These are phyloP conservation scores for Penicillium hordei DNA, from an alignment of 2,329 filamentous ascomycete genomes.

Conservation along the genomic window DNA sequence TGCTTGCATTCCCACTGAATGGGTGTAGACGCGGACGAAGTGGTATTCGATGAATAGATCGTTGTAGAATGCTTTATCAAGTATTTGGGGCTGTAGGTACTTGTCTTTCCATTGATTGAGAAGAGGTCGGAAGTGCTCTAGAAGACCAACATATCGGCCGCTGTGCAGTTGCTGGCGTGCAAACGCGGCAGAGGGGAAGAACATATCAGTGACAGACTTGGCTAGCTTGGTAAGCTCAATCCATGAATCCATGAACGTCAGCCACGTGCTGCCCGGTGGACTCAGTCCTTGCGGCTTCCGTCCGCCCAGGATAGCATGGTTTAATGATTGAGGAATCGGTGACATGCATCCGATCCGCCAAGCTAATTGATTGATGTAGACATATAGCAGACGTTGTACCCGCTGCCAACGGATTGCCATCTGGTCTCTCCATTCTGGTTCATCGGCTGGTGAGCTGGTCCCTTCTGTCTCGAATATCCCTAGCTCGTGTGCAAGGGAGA, in stretches of 20 bases:
- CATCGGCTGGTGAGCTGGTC: conserved; percentile 24
- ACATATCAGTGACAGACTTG: conserved; percentile 54
- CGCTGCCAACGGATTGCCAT: conserved; percentile 36
- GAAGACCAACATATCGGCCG: conserved; percentile 52
- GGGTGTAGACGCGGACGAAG: conserved; percentile 47
- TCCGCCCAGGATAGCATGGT: conserved; percentile 34
- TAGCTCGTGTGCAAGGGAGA: conserved; percentile 55
- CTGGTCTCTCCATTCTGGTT: conserved; percentile 32
- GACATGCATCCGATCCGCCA: conserved; percentile 54
- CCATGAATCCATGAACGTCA: conserved; percentile 55
- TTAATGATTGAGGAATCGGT: conserved; percentile 50
- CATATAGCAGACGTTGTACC: conserved; percentile 43
- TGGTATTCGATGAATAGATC: conserved; percentile 56
- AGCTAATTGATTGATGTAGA: conserved; percentile 54
- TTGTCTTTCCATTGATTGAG: conserved; percentile 41
- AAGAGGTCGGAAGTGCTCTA: conserved; percentile 44
- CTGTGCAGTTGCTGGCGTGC: conserved; percentile 41
- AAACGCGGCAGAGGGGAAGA: conserved; percentile 48
- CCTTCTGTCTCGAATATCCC: conserved; percentile 51
- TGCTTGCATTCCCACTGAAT: conserved; percentile 55
- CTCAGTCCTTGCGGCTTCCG: conserved; percentile 37
- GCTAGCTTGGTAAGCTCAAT: conserved; percentile 50
- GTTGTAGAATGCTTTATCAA: conserved; percentile 44
- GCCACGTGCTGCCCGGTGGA: conserved; percentile 49
- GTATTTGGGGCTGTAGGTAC: conserved; percentile 34